These are phyloP conservation scores for Viridothelium virens DNA, from an alignment of 495 filamentous ascomycete species.

Conservation along the genomic window DNA sequence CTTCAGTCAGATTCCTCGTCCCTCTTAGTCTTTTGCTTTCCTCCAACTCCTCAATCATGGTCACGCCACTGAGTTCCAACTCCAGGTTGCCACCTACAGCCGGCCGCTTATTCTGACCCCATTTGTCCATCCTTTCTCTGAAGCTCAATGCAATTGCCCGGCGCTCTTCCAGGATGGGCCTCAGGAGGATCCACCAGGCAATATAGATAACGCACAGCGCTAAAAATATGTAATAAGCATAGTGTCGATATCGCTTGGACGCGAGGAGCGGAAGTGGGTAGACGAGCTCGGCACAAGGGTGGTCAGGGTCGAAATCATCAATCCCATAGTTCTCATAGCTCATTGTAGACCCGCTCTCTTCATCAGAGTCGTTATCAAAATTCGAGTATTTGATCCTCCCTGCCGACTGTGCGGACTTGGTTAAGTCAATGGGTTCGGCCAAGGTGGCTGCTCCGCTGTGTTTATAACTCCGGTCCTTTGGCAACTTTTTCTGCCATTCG, in stretches of 20 bases:
- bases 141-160: conserved; percentile 4
- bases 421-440: background rate
- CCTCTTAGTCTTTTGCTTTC: conserved; percentile 32
- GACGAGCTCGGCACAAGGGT: conserved; percentile 5
- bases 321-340: conserved; percentile 7
- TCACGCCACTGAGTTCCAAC: conserved; percentile 43
- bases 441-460: background rate
- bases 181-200: conserved; percentile 5
- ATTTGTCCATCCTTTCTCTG: background rate
- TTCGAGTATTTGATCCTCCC: background rate
- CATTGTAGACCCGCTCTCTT: background rate
- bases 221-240: background rate
- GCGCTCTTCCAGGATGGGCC: background rate
- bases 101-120: conserved; percentile 3
- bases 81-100: conserved; percentile 34
- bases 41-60: conserved; percentile 43
- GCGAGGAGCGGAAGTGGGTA: conserved; percentile 1
- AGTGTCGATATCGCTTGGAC: background rate
- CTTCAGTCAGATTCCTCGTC: conserved; percentile 10
- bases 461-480: background rate
- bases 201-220: background rate
- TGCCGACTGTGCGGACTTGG: background rate
- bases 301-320: background rate
- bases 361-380: background rate
- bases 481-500: conserved; percentile 8